These are phyloP conservation scores for Cyclotella distinguenda DNA, from an alignment of 108 stramenopile genomes.

Conservation along the genomic window DNA sequence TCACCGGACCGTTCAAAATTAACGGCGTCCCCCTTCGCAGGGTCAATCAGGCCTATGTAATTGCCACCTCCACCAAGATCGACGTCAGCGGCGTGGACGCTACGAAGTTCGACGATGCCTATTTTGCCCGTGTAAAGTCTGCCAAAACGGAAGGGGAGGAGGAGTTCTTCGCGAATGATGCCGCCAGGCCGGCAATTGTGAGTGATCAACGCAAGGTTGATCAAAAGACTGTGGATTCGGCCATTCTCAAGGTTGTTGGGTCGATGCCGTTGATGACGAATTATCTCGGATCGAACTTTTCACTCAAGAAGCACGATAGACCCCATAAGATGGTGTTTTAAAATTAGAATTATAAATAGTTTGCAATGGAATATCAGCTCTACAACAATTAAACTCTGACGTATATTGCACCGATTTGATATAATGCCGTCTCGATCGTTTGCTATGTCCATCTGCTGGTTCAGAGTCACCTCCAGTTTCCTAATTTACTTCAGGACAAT, in stretches of 20 bases:
- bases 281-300: conserved; percentile 94
- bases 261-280: conserved; percentile 84
- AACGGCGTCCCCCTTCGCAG: conserved; percentile 99
- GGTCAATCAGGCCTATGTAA: conserved; percentile 98
- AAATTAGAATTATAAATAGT: conserved; percentile 27
- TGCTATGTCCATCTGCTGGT: too few relatives aligned
- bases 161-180: conserved; percentile 89
- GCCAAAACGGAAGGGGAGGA: conserved; percentile 68
- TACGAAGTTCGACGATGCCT: conserved; percentile 83
- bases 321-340: conserved; percentile 99
- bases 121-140: conserved; percentile 85
- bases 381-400: too few relatives aligned
- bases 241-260: conserved; percentile 74
- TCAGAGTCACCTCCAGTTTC: too few relatives aligned
- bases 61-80: conserved; percentile 96
- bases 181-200: conserved; percentile 81
- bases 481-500: too few relatives aligned
- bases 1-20: conserved; percentile 98
- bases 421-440: too few relatives aligned
- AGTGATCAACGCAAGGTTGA: conserved; percentile 92
- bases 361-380: too few relatives aligned
- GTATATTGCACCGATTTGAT: too few relatives aligned
- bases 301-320: conserved; percentile 86
- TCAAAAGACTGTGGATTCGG: conserved; percentile 93
- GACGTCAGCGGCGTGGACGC: conserved; percentile 91